Base-by-base conservation (phyloP, 495 filamentous ascomycete species). In the Jackrogersella minutella region DNA sequence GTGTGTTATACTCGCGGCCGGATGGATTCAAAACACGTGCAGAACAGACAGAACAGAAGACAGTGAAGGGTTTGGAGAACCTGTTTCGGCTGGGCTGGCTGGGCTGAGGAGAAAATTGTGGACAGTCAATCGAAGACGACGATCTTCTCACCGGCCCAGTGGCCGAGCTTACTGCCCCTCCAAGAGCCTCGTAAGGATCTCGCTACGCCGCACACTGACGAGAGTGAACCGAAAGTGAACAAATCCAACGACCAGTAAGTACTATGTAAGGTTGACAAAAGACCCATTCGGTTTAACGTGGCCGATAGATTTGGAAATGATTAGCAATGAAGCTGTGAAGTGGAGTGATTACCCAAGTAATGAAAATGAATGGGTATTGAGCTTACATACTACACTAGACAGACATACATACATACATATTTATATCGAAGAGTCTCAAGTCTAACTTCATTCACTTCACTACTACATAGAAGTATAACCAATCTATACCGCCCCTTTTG, bases 81-180 rank as follows among this genome's bases (percentile, higher is more conserved):
- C 17, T 44, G 24, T 30, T 44, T n/a, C n/a, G n/a, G n/a, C n/a
- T n/a, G n/a, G n/a, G n/a, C n/a, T 33, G 52, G 3, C 51, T 10
- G 5, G 40, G 37, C 49, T 40, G 49, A 50, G 56, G 11, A 55
- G 13, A 14, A 39, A 30, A 65, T 51, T 28, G 7, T 58, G 36
- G 36, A 50, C 44, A 39, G 51, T 59, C 37, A 41, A 60, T 51
- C 40, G 49, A 54, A 34, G 26, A 56, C 51, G 37, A 52, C 19
- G 37, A 44, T 31, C 33, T 55, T 41, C 40, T 17, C 43, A 49
- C 51, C 24, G 19, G 19, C 24, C 55, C 26, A 47, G 7, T 55
- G 3, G 13, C 21, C 2, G 28, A 21, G 13, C 26, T 52, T 37
- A 28, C 16, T 21, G 49, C 46, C 11, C 24, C 51, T 36, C 39